phyloP scores from a whole-genome alignment of 257 asterid genomes.

The Parsonsia alboflavescens region DNA sequence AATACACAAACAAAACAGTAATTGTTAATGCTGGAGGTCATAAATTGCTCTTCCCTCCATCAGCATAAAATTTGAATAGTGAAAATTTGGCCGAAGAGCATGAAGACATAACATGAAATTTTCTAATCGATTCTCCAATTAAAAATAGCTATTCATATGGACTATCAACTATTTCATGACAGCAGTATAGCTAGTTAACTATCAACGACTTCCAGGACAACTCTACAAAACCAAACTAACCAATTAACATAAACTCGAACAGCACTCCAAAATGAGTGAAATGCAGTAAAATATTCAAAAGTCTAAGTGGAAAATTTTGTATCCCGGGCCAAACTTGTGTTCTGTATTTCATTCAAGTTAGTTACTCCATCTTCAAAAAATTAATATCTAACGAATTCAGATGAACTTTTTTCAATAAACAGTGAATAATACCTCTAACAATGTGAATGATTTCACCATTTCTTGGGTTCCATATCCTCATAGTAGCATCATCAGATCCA shows the following conservation, averaged over 20 bases:
- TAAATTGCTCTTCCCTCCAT: background rate
- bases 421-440: conserved; percentile 52
- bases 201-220: background rate
- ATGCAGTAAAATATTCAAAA: background rate
- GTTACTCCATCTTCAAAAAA: background rate
- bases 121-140: background rate
- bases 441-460: conserved; percentile 59
- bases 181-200: too few relatives aligned
- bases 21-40: background rate
- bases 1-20: background rate
- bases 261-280: background rate
- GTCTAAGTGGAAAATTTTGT: background rate
- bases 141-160: background rate
- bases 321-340: background rate
- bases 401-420: background rate
- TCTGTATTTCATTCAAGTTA: background rate
- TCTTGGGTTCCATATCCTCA: conserved; percentile 85
- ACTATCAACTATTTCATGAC: too few relatives aligned
- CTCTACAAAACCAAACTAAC: background rate
- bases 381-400: background rate
- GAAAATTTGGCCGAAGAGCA: background rate
- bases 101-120: background rate
- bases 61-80: too few relatives aligned
- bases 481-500: conserved; percentile 87
- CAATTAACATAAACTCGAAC: background rate